A percentile compares a stretch with the other conserved stretches of the same genome.
These are phyloP conservation scores for Vigna hirtella DNA, from an alignment of 306 rosid genomes.

Conservation along the genomic window DNA sequence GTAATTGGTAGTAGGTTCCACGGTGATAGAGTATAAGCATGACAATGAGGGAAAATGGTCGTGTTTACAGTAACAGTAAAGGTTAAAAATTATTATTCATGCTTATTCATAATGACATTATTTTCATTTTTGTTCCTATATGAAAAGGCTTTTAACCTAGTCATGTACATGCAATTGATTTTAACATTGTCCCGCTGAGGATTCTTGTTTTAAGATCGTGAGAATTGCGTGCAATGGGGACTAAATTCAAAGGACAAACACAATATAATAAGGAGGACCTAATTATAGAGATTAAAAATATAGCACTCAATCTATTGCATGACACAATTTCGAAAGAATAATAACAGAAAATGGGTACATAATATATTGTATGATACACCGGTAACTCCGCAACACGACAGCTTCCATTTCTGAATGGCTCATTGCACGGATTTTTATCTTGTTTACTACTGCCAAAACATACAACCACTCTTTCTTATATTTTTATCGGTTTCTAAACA, in stretches of 20 bases:
- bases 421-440: no score
- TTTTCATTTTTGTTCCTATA: background rate
- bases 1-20: background rate
- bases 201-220: background rate
- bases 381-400: no score
- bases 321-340: background rate
- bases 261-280: no score
- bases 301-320: background rate
- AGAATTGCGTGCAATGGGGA: background rate
- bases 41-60: slow-evolving; percentile 35
- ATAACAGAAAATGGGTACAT: background rate
- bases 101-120: background rate
- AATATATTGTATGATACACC: no score
- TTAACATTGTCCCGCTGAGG: background rate
- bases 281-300: background rate
- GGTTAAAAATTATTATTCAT: background rate
- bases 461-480: no score
- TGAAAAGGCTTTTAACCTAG: background rate
- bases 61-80: slow-evolving; percentile 31
- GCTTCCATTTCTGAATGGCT: no score
- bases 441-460: no score
- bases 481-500: background rate
- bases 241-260: no score
- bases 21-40: background rate
- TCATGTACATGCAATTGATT: background rate